Evolutionary conservation across 495 filamentous ascomycete genomes (phyloP).

Genomic region (Emericellopsis terricola): DNA sequence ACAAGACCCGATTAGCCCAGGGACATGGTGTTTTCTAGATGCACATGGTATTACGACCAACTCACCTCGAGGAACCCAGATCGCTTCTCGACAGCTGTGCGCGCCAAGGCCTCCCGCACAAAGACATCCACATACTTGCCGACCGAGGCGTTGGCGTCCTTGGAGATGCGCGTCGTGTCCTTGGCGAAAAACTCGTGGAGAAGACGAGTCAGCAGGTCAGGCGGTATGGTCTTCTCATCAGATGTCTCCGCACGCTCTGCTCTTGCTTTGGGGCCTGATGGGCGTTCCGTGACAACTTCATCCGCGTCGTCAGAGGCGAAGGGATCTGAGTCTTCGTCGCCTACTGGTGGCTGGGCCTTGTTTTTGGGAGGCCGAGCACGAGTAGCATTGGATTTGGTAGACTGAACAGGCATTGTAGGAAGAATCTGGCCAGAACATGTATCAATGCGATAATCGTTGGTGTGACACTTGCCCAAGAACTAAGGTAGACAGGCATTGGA

Average conservation of each 20-base stretch:
- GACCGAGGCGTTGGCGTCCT: constrained; percentile 60
- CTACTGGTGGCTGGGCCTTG: background rate
- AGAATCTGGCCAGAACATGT: too few relatives aligned
- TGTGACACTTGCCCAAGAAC: too few relatives aligned
- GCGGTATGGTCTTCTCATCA: constrained; percentile 41
- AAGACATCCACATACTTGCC: constrained; percentile 85
- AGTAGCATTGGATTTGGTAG: too few relatives aligned
- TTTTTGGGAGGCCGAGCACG: constrained; percentile 2
- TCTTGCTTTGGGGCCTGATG: constrained; percentile 6
- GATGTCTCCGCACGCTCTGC: constrained; percentile 15
- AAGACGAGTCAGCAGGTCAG: constrained; percentile 52
- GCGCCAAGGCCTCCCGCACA: constrained; percentile 76
- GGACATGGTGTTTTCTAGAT: too few relatives aligned
- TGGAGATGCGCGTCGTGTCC: constrained; percentile 53
- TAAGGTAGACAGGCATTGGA: too few relatives aligned
- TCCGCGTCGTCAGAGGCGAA: constrained; percentile 6
- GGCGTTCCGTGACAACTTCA: constrained; percentile 5
- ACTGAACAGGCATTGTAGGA: too few relatives aligned
- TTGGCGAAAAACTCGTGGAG: constrained; percentile 64
- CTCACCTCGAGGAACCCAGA: constrained; percentile 62
- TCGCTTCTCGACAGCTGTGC: constrained; percentile 52
- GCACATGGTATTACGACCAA: constrained; percentile 3
- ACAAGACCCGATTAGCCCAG: constrained; percentile 3
- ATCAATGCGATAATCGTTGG: too few relatives aligned
- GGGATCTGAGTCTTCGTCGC: background rate